phyloP scores from a whole-genome alignment of 1,139 yeast genomes.

The Candida tropicalis region DNA sequence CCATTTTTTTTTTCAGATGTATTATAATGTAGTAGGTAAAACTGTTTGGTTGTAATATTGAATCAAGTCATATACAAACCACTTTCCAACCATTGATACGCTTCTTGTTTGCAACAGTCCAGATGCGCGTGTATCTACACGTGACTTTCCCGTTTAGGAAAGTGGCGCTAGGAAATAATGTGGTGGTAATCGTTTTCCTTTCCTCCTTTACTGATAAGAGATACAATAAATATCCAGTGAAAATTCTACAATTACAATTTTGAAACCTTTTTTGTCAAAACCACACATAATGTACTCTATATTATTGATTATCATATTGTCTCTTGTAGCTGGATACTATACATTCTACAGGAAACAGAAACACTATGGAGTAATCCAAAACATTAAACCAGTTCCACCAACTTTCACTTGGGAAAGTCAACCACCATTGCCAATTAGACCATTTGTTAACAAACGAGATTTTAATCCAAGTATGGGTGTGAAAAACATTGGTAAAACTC shows the following conservation, averaged over 20 bases:
- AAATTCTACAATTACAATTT: too few species aligned
- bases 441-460: slow-evolving; percentile 41
- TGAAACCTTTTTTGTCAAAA: too few species aligned
- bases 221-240: neutral
- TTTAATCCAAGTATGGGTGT: slow-evolving; percentile 44
- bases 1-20: too few species aligned
- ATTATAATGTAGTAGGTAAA: too few species aligned
- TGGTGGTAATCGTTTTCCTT: too few species aligned
- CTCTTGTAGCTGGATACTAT: neutral
- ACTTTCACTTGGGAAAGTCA: slow-evolving; percentile 50
- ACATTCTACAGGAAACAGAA: neutral
- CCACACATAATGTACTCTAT: neutral
- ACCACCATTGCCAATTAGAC: slow-evolving; percentile 57
- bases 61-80: too few species aligned
- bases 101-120: too few species aligned
- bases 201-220: neutral
- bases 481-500: slow-evolving; percentile 29
- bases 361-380: slow-evolving; percentile 2
- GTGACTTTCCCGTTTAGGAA: too few species aligned
- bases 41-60: too few species aligned
- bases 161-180: too few species aligned
- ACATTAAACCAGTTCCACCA: slow-evolving; percentile 19
- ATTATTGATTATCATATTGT: neutral
- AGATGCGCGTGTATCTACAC: too few species aligned
- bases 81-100: too few species aligned